Evolutionary conservation across 2,329 filamentous ascomycete species (phyloP), one percentile per base, ranked within the genome.

Genomic region (Pseudogymnoascus sp.): DNA sequence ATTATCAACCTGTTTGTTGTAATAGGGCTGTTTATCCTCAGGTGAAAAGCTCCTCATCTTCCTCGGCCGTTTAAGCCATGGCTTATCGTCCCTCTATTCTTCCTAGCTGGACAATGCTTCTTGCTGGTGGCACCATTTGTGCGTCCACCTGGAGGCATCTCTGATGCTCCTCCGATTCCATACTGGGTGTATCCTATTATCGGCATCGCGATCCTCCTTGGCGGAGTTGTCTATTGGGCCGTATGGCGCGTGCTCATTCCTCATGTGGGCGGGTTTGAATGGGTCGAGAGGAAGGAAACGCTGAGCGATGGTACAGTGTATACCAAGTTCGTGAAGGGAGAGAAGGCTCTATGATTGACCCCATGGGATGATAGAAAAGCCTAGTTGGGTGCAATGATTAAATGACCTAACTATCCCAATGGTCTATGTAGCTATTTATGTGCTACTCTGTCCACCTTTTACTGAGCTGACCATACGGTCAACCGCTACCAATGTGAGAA

Each of bases 131-230:
- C 74, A 0, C 75, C 76, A 0, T 78, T 77, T 62, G 69, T 78
- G 41, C 69, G 71, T 20, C 75, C 75, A 2, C 70, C 71, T 39
- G 71, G 71, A 7, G 74, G 75, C 18, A 75, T 74, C 66, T 75
- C 75, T 25, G 73, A 72, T 7, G 73, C 74, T 0, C 41, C 22
- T 2, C 71, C 70, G 7, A 71, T 77, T 33, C 76, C 76, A 1
- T 78, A 77, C 67, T 78, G 75, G 66, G 71, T 77, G 1, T 77
- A 74, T 37, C 75, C 76, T 0, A 70, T 77, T 18, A 69, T 78
- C 1, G 76, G 76, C 15, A 73, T 78, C 12, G 69, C 68, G 12
- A 71, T 78, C 6, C 63, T 77, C 41, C 22, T 72, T 2, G 60
- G 68, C 0, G 75, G 75, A 28, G 72, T 71, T 0, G 61, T 71